Conservation (phyloP, 2,329 filamentous ascomycete species). For the Venturia effusa region DNA sequence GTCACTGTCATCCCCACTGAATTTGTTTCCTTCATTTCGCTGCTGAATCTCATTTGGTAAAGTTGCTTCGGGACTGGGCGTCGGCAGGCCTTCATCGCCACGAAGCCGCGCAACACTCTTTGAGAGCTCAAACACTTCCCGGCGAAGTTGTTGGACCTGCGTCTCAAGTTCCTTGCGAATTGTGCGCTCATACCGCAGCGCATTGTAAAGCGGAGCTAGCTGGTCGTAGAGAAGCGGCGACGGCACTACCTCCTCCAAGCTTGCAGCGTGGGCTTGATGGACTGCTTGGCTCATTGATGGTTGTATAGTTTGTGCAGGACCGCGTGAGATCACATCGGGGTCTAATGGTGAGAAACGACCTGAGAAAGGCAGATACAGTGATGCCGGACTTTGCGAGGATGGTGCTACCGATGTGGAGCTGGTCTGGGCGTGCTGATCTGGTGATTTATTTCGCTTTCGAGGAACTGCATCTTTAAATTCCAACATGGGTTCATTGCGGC, state of each 20-base stretch:
- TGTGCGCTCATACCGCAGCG: constrained; percentile 12
- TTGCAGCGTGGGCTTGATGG: background rate
- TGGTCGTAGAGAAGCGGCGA: constrained; percentile 7
- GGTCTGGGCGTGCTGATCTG: background rate
- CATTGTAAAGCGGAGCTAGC: constrained; percentile 11
- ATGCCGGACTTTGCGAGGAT: background rate
- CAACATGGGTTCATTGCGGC: background rate
- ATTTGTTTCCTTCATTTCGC: constrained; percentile 4
- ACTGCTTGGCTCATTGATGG: background rate
- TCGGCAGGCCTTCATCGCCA: background rate
- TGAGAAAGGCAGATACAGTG: background rate
- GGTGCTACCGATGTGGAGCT: background rate
- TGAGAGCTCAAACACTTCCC: constrained; percentile 5
- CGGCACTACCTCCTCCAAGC: background rate
- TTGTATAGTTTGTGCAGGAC: background rate
- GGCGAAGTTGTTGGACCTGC: constrained; percentile 7
- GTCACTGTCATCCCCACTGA: constrained; percentile 11
- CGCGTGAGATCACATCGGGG: background rate
- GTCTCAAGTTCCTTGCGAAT: constrained; percentile 12
- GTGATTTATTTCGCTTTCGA: background rate
- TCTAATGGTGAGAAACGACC: background rate
- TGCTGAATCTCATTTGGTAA: background rate
- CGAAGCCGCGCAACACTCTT: constrained; percentile 2
- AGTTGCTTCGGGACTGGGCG: background rate
- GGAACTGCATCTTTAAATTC: background rate